A percentile compares a stretch with the other conserved stretches of the same genome.
These are phyloP conservation scores for Penicillium sp. DNA, from an alignment of 2,329 filamentous ascomycete genomes.

Conservation along the genomic window DNA sequence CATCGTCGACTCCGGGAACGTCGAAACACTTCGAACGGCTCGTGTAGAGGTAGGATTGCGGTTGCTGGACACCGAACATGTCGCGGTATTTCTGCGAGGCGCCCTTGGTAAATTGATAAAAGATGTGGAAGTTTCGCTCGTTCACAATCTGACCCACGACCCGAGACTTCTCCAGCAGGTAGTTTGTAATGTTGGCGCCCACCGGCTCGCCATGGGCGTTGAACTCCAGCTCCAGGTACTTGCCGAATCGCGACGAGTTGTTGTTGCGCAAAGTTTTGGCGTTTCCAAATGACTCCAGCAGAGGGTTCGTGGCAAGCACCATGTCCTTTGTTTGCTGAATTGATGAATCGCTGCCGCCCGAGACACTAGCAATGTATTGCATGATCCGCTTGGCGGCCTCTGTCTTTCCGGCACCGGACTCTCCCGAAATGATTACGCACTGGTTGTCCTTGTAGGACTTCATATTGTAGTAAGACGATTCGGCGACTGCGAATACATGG, in stretches of 20 bases:
- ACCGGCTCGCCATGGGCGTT: constrained; percentile 86
- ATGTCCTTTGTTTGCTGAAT: constrained; percentile 99
- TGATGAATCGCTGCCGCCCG: constrained; percentile 73
- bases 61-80: constrained; percentile 83
- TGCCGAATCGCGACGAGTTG: constrained; percentile 97
- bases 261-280: constrained; percentile 98
- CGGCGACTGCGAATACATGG: constrained; percentile 95
- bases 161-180: constrained; percentile 88
- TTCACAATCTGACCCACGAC: constrained; percentile 93
- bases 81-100: constrained; percentile 82
- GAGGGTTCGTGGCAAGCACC: constrained; percentile 95
- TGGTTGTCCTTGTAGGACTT: constrained; percentile 99
- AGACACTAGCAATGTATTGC: constrained; percentile 99
- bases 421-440: constrained; percentile 97
- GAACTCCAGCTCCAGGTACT: constrained; percentile 97
- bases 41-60: constrained; percentile 89
- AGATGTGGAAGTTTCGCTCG: constrained; percentile 98
- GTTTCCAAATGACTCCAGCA: constrained; percentile 96
- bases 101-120: constrained; percentile 97
- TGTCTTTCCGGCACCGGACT: constrained; percentile 96
- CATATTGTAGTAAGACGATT: constrained; percentile 98
- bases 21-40: constrained; percentile 92
- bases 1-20: constrained; percentile 88
- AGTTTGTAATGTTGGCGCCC: constrained; percentile 97
- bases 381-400: constrained; percentile 98